These are phyloP conservation scores for Colletotrichum endophyticum DNA, from an alignment of 2,329 filamentous ascomycete genomes.

Conservation along the genomic window DNA sequence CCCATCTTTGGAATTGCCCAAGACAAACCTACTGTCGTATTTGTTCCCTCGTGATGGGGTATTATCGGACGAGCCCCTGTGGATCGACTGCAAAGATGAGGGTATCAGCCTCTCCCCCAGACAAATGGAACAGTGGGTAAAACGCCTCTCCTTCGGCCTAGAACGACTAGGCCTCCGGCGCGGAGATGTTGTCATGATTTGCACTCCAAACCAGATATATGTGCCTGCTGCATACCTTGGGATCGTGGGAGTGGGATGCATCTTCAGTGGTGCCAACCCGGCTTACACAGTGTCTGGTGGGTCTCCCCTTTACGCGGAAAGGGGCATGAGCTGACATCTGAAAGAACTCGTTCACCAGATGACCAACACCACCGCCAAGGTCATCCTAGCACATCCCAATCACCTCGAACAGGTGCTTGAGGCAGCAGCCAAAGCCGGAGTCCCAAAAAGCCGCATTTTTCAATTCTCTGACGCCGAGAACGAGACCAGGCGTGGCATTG, in stretches of 20 bases:
- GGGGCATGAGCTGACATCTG: not conserved
- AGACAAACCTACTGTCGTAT: constrained; percentile 47
- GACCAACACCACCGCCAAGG: constrained; percentile 52
- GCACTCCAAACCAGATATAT: constrained; percentile 59
- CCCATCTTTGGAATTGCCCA: constrained; percentile 44
- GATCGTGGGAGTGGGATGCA: constrained; percentile 54
- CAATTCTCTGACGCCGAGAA: constrained; percentile 50
- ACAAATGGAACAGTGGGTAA: constrained; percentile 55
- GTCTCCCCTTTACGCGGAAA: constrained; percentile 6
- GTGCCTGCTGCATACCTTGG: constrained; percentile 60
- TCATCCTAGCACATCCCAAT: constrained; percentile 53
- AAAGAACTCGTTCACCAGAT: constrained; percentile 57
- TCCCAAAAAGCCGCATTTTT: constrained; percentile 48
- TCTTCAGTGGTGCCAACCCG: constrained; percentile 61
- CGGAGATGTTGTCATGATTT: constrained; percentile 59
- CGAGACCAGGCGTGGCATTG: constrained; percentile 33
- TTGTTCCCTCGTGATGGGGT: constrained; percentile 33
- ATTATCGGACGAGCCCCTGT: constrained; percentile 51
- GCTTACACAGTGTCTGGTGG: constrained; percentile 52
- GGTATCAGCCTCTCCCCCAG: constrained; percentile 48
- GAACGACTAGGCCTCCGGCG: constrained; percentile 46
- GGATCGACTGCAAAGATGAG: constrained; percentile 56
- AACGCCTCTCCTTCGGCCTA: constrained; percentile 54
- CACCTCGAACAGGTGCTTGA: constrained; percentile 47
- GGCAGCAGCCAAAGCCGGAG: constrained; percentile 43